These are phyloP conservation scores for Avena eriantha DNA, from an alignment of 176 grass and related monocot species.

Conservation along the genomic window DNA sequence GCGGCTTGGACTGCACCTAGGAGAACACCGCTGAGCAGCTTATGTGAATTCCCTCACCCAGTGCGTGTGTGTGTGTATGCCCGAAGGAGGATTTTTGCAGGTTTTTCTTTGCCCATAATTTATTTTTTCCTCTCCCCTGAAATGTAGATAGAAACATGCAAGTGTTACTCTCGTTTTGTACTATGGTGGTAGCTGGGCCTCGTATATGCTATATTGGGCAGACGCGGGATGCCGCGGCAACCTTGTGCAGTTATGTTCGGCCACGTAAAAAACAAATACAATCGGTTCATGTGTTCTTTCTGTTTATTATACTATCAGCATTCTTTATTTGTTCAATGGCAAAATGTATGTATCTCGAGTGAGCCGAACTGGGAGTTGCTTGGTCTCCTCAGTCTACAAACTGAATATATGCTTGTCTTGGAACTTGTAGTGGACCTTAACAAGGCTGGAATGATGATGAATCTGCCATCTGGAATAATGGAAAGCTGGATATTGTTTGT, in stretches of 20 bases:
- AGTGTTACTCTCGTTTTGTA: slow-evolving; percentile 48
- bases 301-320: neutral
- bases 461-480: slow-evolving; percentile 36
- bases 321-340: slow-evolving; percentile 65
- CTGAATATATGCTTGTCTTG: neutral
- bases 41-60: slow-evolving; percentile 34
- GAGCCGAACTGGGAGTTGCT: slow-evolving; percentile 42
- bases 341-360: slow-evolving; percentile 23
- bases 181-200: slow-evolving; percentile 55
- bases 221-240: slow-evolving; percentile 45
- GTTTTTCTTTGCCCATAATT: slow-evolving; percentile 50
- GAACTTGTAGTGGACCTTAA: slow-evolving; percentile 37
- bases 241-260: slow-evolving; percentile 56
- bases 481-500: slow-evolving; percentile 39
- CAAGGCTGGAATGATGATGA: slow-evolving; percentile 7
- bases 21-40: neutral
- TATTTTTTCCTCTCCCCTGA: slow-evolving; percentile 11
- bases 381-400: slow-evolving; percentile 36
- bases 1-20: slow-evolving; percentile 62
- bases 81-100: slow-evolving; percentile 57
- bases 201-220: slow-evolving; percentile 57
- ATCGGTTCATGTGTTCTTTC: neutral
- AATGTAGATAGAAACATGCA: slow-evolving; percentile 55
- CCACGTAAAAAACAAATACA: slow-evolving; percentile 39
- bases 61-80: neutral